These are phyloP conservation scores for Xylaria sp. DNA, from an alignment of 495 filamentous ascomycete genomes.

Conservation along the genomic window DNA sequence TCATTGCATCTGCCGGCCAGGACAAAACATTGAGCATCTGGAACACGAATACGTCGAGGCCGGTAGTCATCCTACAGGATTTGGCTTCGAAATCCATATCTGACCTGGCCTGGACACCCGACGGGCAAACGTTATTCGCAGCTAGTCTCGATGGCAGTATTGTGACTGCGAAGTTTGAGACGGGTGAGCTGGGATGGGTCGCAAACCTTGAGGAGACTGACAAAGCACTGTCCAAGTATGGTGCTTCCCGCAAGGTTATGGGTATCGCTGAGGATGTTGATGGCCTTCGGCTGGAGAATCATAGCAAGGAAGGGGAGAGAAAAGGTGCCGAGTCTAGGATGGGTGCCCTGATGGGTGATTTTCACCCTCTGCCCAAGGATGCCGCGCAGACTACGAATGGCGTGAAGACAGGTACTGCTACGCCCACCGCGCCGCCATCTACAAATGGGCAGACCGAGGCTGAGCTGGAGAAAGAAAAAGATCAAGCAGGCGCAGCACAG, in stretches of 20 bases:
- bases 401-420: constrained; percentile 41
- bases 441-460: constrained; percentile 48
- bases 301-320: constrained; percentile 87
- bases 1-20: constrained; percentile 95
- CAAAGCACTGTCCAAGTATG: constrained; percentile 89
- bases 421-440: constrained; percentile 38
- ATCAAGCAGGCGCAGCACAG: constrained; percentile 46
- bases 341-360: constrained; percentile 96
- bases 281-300: constrained; percentile 84
- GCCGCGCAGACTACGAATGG: constrained; percentile 49
- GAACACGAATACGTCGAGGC: constrained; percentile 93
- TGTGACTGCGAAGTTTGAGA: constrained; percentile 65
- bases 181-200: constrained; percentile 60
- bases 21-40: constrained; percentile 95
- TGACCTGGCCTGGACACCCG: constrained; percentile 93
- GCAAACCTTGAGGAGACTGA: constrained; percentile 82
- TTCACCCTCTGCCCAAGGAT: constrained; percentile 47
- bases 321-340: constrained; percentile 91
- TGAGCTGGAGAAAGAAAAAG: constrained; percentile 46
- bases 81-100: constrained; percentile 88
- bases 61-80: constrained; percentile 87
- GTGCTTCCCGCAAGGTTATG: constrained; percentile 81
- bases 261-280: constrained; percentile 91
- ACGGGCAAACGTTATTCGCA: constrained; percentile 84
- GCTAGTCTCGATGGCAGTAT: constrained; percentile 90